These are phyloP conservation scores for Leishmania arabica DNA, from an alignment of 208 protist species.

Conservation along the genomic window DNA sequence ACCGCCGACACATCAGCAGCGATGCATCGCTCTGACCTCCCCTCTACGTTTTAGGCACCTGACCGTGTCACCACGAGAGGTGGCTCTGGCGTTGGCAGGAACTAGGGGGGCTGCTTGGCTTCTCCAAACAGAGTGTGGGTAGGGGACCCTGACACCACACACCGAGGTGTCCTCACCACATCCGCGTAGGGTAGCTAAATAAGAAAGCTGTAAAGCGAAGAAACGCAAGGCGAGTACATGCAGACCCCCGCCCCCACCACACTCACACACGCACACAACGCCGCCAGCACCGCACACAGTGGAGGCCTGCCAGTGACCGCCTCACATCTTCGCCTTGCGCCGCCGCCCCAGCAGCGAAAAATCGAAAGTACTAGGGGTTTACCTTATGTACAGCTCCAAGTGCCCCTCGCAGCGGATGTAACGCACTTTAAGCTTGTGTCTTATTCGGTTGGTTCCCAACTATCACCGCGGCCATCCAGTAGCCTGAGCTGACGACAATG, in stretches of 20 bases:
- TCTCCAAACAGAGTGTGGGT: not conserved
- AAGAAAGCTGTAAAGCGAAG: not conserved
- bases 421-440: not conserved
- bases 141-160: not conserved
- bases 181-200: not conserved
- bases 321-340: not conserved
- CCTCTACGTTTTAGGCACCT: no score
- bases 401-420: not conserved
- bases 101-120: no score
- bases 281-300: not conserved
- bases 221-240: not conserved
- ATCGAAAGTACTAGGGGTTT: not conserved
- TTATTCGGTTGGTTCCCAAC: not conserved
- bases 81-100: no score
- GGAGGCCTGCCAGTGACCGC: not conserved
- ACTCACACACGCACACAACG: not conserved
- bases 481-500: not conserved
- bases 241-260: not conserved
- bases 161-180: not conserved
- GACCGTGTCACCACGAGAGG: no score
- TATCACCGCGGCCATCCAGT: not conserved
- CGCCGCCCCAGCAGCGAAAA: not conserved
- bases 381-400: not conserved
- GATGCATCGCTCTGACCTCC: no score
- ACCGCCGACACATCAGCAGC: no score